These are phyloP conservation scores for Aspergillus sp. DNA, from an alignment of 2,329 filamentous ascomycete genomes.

Conservation along the genomic window DNA sequence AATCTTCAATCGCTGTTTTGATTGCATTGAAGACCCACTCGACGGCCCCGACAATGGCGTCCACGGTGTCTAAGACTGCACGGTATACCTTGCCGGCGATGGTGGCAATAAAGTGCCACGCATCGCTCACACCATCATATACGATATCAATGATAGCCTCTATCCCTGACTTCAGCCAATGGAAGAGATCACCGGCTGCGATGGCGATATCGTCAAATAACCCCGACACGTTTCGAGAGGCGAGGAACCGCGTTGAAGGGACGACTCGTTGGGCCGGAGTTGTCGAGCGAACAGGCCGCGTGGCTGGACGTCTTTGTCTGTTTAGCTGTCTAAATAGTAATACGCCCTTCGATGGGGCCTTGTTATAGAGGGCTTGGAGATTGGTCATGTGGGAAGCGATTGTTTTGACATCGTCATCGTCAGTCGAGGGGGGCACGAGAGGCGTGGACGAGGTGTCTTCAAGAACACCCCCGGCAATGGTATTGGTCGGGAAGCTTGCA, in stretches of 20 bases:
- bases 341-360: too few species aligned
- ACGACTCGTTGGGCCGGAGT: neutral
- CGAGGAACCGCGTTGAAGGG: neutral
- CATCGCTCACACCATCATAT: neutral
- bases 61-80: constrained; percentile 12
- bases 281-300: neutral
- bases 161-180: neutral
- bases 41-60: constrained; percentile 11
- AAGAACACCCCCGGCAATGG: neutral
- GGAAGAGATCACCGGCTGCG: constrained; percentile 3
- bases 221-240: neutral
- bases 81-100: constrained; percentile 10
- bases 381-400: too few species aligned
- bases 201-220: neutral
- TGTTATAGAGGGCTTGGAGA: too few species aligned
- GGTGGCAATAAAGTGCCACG: constrained; percentile 5
- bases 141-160: neutral
- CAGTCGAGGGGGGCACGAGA: neutral
- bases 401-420: neutral
- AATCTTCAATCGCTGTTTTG: constrained; percentile 6
- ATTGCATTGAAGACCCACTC: constrained; percentile 10
- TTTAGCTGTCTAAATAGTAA: too few species aligned
- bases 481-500: neutral
- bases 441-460: neutral
- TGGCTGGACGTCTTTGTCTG: too few species aligned